phyloP scores from a whole-genome alignment of 176 grass and related monocot genomes.

The Musa acuminata region DNA sequence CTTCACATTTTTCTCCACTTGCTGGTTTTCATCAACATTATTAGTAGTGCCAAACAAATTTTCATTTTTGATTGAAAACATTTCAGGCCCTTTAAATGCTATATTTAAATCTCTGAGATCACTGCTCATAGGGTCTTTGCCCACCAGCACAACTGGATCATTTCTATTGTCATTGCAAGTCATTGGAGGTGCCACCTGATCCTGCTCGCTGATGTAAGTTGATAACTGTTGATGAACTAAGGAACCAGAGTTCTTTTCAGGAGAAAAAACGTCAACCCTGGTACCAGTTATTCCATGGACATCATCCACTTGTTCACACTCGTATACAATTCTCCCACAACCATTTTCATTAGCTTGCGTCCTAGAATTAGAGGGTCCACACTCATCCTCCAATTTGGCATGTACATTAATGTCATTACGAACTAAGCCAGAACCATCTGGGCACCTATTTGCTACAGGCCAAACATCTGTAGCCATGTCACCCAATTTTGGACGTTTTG shows the following conservation, averaged over 20 bases:
- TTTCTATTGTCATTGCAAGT: neutral
- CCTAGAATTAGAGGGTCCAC: conserved; percentile 9
- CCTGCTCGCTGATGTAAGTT: neutral
- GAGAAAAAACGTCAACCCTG: conserved; percentile 17
- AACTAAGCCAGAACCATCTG: neutral
- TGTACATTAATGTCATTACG: conserved; percentile 5
- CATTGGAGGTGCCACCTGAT: neutral
- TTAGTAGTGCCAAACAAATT: conserved; percentile 13
- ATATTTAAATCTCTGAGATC: neutral
- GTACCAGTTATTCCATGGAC: conserved; percentile 11
- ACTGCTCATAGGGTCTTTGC: neutral
- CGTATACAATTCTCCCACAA: conserved; percentile 1
- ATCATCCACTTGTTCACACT: conserved; percentile 15
- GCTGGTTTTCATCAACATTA: conserved; percentile 18
- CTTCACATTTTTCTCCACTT: conserved; percentile 30
- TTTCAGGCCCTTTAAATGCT: neutral
- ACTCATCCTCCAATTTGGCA: conserved; percentile 11
- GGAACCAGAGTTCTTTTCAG: conserved; percentile 22
- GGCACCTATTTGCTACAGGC: neutral
- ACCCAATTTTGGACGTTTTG: conserved; percentile 46
- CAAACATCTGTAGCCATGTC: conserved; percentile 21
- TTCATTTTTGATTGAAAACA: neutral
- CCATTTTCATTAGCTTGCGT: conserved; percentile 9
- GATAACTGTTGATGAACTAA: neutral
- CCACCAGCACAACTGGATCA: neutral